phyloP scores from a whole-genome alignment of 352 stramenopile genomes.

The Globisporangium perplexum region DNA sequence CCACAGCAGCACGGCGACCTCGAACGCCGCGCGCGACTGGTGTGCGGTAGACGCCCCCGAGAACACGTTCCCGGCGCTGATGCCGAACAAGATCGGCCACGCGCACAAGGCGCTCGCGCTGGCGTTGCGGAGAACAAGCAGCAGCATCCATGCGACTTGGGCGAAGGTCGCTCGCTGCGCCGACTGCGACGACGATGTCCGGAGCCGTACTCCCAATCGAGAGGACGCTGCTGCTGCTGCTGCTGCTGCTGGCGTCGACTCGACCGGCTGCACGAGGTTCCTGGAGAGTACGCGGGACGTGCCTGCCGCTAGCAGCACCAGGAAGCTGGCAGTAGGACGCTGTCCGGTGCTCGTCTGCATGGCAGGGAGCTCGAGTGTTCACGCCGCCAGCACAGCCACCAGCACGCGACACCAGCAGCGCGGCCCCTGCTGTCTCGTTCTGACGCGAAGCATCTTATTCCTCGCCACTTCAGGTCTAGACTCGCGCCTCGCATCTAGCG shows the following conservation, averaged over 20 bases:
- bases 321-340: background rate
- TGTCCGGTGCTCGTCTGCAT: background rate
- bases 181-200: no score
- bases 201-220: background rate
- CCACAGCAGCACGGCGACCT: slow-evolving; percentile 22
- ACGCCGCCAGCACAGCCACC: no score
- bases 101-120: slow-evolving; percentile 13
- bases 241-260: background rate
- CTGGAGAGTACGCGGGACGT: background rate
- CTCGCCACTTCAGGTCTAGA: no score
- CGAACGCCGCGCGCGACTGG: slow-evolving; percentile 19
- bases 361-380: background rate
- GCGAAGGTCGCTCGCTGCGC: background rate
- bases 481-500: no score
- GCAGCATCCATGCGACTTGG: slow-evolving; percentile 1
- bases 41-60: slow-evolving; percentile 14
- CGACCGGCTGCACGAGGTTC: background rate
- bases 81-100: slow-evolving; percentile 13
- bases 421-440: no score
- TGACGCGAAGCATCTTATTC: background rate
- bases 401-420: no score
- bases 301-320: background rate
- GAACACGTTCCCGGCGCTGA: slow-evolving; percentile 23
- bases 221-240: background rate
- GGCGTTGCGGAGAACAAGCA: slow-evolving; percentile 17